Percentiles rank a stretch among this genome's conserved stretches.
Evolutionary conservation across 1,284 basidiomycete genomes (phyloP).

Genomic region (Entoloma clypeatum): DNA sequence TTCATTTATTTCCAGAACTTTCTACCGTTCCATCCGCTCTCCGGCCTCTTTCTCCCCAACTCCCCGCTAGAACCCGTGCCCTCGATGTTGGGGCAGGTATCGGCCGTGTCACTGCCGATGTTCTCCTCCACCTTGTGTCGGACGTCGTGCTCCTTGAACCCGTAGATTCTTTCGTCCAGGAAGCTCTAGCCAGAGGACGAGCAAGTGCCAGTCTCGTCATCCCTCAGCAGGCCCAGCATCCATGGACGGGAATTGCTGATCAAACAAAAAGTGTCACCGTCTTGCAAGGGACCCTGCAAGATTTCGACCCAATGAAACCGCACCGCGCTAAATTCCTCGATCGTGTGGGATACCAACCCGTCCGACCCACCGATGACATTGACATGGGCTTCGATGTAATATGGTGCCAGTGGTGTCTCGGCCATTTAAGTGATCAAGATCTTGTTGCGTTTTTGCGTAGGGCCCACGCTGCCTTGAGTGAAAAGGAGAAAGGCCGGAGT

Average conservation of each 20-base stretch:
- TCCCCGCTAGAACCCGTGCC: conserved; percentile 52
- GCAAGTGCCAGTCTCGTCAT: conserved; percentile 30
- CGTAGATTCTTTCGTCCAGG: conserved; percentile 69
- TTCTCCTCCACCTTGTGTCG: conserved; percentile 79
- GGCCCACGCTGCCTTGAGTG: conserved; percentile 53
- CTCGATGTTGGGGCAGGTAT: conserved; percentile 91
- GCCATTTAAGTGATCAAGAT: conserved; percentile 78
- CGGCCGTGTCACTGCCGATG: conserved; percentile 83
- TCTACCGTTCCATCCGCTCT: conserved; percentile 72
- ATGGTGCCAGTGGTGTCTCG: conserved; percentile 96
- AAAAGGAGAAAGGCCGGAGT: conserved; percentile 41
- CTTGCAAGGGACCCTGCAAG: conserved; percentile 73
- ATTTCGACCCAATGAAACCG: conserved; percentile 57
- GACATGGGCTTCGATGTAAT: conserved; percentile 69
- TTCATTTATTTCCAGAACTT: conserved; percentile 76
- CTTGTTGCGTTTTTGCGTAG: conserved; percentile 73
- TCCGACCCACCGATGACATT: conserved; percentile 38
- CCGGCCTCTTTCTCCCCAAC: conserved; percentile 35
- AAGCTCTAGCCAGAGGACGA: conserved; percentile 57
- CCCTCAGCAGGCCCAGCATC: conserved; percentile 11
- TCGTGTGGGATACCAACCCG: conserved; percentile 53
- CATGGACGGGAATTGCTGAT: conserved; percentile 69
- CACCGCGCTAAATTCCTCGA: conserved; percentile 44
- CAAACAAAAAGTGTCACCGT: conserved; percentile 77
- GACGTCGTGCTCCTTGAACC: conserved; percentile 90